Evolutionary conservation across 2,329 filamentous ascomycete genomes (phyloP), one percentile per base, ranked within the genome.

Genomic region (Neurospora sp.): DNA sequence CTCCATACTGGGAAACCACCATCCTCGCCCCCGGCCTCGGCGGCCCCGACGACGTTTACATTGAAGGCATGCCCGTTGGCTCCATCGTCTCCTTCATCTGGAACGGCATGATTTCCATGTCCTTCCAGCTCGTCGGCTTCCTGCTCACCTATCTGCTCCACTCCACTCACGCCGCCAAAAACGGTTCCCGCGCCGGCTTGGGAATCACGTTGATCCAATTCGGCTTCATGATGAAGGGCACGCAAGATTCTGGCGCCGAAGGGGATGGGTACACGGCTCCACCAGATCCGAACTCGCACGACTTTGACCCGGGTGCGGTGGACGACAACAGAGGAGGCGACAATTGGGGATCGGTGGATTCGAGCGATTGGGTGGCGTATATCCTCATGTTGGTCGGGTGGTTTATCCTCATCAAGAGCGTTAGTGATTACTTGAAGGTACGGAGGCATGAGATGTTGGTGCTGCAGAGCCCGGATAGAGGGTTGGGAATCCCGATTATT

Each of bases 1-100:
- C 96, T 1, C 96, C 96, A 0, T 99, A 99, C 81, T 99, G 96
- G 96, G 96, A 99, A 83, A 99, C 96, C 6, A 98, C 96, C 0
- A 97, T 99, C 74, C 87, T 99, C 68, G 95, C 94, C 0, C 96
- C 96, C 0, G 96, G 95, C 69, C 89, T 96, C 74, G 91, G 91
- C 68, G 92, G 91, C n/a, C 89, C 90, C 46, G 94, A 98, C 78
- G 96, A 99, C 80, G 95, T 99, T 67, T 99, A 96, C 77, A 92
- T 99, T 70, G 96, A 99, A 78, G 96, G 96, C 76, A 90, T 99
- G 78, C 93, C 96, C 3, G 96, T 96, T 68, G 93, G 93, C 73
- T 93, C 92, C 67, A 83, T 96, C 72, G 96, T 96, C 82, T 91
- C 89, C 72, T 96, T 96, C 77, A 83, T 95, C 75, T 96, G 93